A percentile compares a stretch with the other conserved stretches of the same genome.
Conservation (phyloP, 2,329 filamentous ascomycete species). For the Sclerotinia trifoliorum region DNA sequence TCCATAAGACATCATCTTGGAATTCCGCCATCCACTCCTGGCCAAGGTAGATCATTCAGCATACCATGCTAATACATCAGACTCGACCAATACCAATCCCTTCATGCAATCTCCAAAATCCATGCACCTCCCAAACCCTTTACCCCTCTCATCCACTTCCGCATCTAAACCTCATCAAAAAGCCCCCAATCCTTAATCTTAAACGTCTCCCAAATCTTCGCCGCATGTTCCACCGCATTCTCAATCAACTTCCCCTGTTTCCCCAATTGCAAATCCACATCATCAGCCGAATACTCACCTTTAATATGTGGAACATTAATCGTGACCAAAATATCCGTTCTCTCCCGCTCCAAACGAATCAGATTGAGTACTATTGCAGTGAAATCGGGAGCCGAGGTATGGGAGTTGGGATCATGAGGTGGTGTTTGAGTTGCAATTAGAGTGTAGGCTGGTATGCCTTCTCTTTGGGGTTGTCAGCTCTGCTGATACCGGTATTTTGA, state of each 20-base stretch:
- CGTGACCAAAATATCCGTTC: conserved; percentile 79
- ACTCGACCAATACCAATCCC: not conserved
- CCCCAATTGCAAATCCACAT: conserved; percentile 65
- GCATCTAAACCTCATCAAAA: conserved; percentile 45
- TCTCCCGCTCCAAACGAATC: conserved; percentile 70
- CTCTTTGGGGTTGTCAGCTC: conserved; percentile 37
- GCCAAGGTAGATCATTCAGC: not conserved
- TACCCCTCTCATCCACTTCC: not conserved
- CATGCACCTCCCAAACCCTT: not conserved
- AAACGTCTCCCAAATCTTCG: conserved; percentile 68
- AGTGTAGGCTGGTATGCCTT: conserved; percentile 61
- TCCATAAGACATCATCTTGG: not conserved
- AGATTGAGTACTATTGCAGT: conserved; percentile 76
- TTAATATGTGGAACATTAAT: conserved; percentile 85
- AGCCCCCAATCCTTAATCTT: conserved; percentile 78
- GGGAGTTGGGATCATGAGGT: conserved; percentile 38
- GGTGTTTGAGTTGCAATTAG: conserved; percentile 66
- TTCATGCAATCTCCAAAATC: not conserved
- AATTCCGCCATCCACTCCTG: not conserved
- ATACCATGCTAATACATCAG: not conserved
- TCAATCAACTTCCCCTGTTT: conserved; percentile 67
- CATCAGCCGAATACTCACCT: conserved; percentile 69
- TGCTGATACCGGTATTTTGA: not conserved
- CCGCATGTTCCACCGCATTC: conserved; percentile 65
- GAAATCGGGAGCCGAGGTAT: conserved; percentile 48